Conservation (phyloP, 305 asterid species). For the Withania somnifera region DNA sequence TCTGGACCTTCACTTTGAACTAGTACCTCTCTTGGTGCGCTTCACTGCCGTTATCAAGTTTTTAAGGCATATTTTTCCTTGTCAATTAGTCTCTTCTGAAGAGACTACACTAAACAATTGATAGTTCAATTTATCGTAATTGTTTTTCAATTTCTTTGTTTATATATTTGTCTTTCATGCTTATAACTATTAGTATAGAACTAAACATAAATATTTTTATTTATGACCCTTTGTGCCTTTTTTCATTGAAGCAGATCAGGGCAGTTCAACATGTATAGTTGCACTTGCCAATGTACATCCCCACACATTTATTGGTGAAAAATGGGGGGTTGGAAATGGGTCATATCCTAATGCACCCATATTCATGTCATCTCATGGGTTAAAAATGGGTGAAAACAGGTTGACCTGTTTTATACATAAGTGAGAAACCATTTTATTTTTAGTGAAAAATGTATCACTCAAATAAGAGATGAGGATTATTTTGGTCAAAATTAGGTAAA, state of each 20-base stretch:
- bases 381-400: background rate
- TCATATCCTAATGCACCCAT: background rate
- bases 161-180: too few species aligned
- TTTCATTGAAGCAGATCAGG: background rate
- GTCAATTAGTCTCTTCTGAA: too few species aligned
- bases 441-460: background rate
- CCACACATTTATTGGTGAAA: background rate
- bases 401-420: background rate
- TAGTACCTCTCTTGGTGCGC: background rate
- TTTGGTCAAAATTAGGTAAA: background rate
- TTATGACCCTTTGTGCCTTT: too few species aligned
- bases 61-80: too few species aligned
- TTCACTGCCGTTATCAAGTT: background rate
- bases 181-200: too few species aligned
- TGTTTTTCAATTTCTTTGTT: too few species aligned
- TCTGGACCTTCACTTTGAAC: background rate
- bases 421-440: background rate
- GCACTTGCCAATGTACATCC: background rate
- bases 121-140: too few species aligned
- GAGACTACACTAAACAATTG: too few species aligned
- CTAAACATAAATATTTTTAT: too few species aligned
- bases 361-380: background rate
- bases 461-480: background rate
- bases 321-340: background rate
- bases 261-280: background rate